Evolutionary conservation across 257 asterid species (phyloP).

Genomic region (Solanum chaucha): DNA sequence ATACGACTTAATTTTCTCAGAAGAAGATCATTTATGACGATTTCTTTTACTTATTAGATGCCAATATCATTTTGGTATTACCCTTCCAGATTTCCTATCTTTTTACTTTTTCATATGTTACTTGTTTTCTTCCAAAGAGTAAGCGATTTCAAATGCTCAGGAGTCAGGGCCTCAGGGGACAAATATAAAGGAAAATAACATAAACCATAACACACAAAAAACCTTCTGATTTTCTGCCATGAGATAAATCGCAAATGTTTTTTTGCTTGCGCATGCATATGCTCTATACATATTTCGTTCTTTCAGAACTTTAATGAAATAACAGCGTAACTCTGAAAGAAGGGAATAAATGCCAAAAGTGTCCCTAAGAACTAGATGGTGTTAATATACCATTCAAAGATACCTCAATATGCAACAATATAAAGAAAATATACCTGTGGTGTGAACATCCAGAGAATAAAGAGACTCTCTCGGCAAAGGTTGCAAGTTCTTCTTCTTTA

Average conservation of each 20-base stretch:
- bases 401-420: neutral
- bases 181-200: neutral
- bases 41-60: neutral
- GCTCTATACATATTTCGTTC: neutral
- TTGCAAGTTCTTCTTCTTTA: slow-evolving; percentile 44
- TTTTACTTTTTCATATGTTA: neutral
- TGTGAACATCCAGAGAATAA: slow-evolving; percentile 77
- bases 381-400: neutral
- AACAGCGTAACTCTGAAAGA: neutral
- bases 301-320: neutral
- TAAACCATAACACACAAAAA: neutral
- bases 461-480: slow-evolving; percentile 65
- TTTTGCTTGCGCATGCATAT: neutral
- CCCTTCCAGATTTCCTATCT: neutral
- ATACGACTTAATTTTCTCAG: neutral
- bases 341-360: neutral
- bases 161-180: neutral
- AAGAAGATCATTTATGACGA: neutral
- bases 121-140: neutral
- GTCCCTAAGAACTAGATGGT: neutral
- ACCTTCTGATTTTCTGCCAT: neutral
- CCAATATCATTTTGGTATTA: neutral
- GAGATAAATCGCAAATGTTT: too few relatives aligned
- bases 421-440: slow-evolving; percentile 46
- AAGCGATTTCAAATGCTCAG: neutral